Evolutionary conservation across 1,284 basidiomycete genomes (phyloP).

Genomic region (Sparassis latifolia): DNA sequence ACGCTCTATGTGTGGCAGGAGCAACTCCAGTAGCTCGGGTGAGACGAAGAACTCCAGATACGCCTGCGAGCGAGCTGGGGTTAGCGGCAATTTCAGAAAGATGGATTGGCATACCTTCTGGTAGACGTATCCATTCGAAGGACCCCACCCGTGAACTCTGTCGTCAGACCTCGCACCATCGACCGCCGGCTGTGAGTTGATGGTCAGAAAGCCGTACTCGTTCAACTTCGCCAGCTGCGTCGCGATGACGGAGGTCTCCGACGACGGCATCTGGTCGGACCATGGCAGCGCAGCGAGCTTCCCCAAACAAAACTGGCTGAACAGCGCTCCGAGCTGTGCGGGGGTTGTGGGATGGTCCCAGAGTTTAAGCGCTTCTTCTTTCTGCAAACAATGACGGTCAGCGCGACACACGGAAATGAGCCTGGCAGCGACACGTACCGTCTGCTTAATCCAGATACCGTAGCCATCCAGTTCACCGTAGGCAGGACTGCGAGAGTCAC

Average conservation of each 20-base stretch:
- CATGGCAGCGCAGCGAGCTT: conserved; percentile 81
- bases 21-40: conserved; percentile 52
- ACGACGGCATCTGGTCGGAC: conserved; percentile 87
- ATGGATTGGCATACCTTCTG: conserved; percentile 65
- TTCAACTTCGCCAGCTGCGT: conserved; percentile 82
- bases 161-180: conserved; percentile 88
- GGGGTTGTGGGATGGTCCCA: conserved; percentile 82
- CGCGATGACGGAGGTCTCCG: conserved; percentile 83
- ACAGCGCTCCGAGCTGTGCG: conserved; percentile 67
- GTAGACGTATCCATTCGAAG: conserved; percentile 91
- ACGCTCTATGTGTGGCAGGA: conserved; percentile 82
- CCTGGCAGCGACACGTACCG: conserved; percentile 39
- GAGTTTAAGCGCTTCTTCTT: conserved; percentile 76
- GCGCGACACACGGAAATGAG: conserved; percentile 1
- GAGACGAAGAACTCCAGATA: conserved; percentile 81
- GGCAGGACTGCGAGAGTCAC: conserved; percentile 93
- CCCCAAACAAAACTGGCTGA: conserved; percentile 74
- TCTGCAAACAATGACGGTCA: conserved; percentile 34
- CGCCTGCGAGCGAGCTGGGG: conserved; percentile 47
- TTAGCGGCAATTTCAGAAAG: neutral
- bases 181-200: conserved; percentile 97
- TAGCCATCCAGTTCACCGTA: conserved; percentile 98
- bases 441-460: conserved; percentile 80
- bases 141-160: conserved; percentile 90
- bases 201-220: conserved; percentile 88